phyloP scores from a whole-genome alignment of 129 eudicot species.

The Flaveria ramosissima region DNA sequence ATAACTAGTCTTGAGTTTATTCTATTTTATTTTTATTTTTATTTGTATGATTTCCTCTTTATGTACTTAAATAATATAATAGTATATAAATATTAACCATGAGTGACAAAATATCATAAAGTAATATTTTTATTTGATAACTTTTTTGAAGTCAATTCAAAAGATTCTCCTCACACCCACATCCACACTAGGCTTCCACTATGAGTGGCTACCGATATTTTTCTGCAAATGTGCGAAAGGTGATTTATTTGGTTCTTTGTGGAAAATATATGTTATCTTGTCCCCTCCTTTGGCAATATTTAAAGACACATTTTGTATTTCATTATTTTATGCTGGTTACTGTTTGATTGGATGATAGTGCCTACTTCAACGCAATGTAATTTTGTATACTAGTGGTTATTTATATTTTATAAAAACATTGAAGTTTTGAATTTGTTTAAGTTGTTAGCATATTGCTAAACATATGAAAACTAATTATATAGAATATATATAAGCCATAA shows the following conservation, averaged over 20 bases:
- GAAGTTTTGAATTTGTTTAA: neutral
- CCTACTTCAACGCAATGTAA: neutral
- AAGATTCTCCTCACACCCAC: conserved; percentile 40
- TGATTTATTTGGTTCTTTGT: conserved; percentile 28
- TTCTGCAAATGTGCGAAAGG: conserved; percentile 25
- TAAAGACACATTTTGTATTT: neutral
- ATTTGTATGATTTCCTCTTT: too few relatives aligned
- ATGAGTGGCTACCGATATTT: conserved; percentile 33
- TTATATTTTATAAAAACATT: neutral
- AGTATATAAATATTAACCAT: neutral
- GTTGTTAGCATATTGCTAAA: neutral
- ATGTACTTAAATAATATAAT: too few relatives aligned
- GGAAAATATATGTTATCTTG: conserved; percentile 26
- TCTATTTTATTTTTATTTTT: too few relatives aligned
- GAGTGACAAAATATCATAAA: conserved; percentile 10
- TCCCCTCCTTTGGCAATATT: conserved; percentile 14
- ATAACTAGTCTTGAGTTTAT: too few relatives aligned
- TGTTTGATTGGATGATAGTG: neutral
- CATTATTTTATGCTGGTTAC: neutral
- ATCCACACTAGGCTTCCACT: conserved; percentile 42
- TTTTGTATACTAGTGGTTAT: neutral
- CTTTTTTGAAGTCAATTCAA: conserved; percentile 31
- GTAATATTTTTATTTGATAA: neutral
- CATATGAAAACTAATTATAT: neutral
- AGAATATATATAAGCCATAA: neutral